Conservation (phyloP, 2,329 filamentous ascomycete genomes). For the Neofusicoccum cordaticola region DNA sequence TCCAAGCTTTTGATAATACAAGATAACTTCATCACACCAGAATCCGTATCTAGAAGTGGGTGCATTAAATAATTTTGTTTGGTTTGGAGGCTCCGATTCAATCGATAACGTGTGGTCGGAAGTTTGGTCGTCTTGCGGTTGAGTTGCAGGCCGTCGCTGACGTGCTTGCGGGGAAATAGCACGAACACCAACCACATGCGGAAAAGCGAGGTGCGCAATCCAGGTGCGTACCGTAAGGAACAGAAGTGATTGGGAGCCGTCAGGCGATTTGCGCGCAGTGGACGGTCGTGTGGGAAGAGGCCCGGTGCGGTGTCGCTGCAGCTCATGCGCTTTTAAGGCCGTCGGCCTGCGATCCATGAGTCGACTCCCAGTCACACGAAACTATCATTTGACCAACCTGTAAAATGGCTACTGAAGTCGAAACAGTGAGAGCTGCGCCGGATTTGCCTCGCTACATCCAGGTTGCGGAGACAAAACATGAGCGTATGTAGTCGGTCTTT, state of each 20-base stretch:
- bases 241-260: not conserved
- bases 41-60: too few species aligned
- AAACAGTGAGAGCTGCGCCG: not conserved
- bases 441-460: not conserved
- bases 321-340: not conserved
- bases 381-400: too few species aligned
- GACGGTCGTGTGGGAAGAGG: not conserved
- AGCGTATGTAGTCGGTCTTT: not conserved
- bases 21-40: not conserved
- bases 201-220: not conserved
- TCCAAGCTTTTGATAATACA: not conserved
- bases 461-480: conserved; percentile 2
- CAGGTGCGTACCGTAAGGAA: not conserved
- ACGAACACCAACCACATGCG: not conserved
- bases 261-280: not conserved
- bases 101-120: not conserved
- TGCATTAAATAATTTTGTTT: too few species aligned
- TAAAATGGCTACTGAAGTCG: not conserved
- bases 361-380: not conserved
- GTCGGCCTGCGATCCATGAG: not conserved
- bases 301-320: not conserved
- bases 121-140: not conserved
- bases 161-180: conserved; percentile 15
- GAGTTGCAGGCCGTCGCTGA: not conserved
- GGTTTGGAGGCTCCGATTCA: too few species aligned